These are phyloP conservation scores for Cyclocybe cylindracea DNA, from an alignment of 768 basidiomycete species.

Conservation along the genomic window DNA sequence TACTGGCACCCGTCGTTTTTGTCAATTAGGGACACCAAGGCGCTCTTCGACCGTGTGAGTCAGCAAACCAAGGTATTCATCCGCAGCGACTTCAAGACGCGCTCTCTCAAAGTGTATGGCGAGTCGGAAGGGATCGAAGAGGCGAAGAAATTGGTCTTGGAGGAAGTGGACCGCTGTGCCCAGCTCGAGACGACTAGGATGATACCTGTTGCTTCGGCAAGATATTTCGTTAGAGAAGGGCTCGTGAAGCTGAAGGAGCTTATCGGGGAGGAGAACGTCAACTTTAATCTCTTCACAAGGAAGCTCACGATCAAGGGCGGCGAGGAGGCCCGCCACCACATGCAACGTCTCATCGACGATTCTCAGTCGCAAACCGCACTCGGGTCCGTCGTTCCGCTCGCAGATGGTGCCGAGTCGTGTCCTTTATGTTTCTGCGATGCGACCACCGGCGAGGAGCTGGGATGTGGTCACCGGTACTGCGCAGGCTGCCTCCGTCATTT, in stretches of 20 bases:
- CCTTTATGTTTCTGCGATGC: slow-evolving; percentile 55
- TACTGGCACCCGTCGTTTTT: slow-evolving; percentile 53
- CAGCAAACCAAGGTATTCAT: slow-evolving; percentile 39
- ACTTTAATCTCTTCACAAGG: slow-evolving; percentile 37
- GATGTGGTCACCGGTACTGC: slow-evolving; percentile 54
- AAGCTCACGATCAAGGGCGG: slow-evolving; percentile 55
- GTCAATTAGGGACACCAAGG: slow-evolving; percentile 19
- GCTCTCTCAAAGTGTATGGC: slow-evolving; percentile 49
- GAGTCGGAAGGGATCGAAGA: slow-evolving; percentile 34
- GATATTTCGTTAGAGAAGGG: slow-evolving; percentile 54
- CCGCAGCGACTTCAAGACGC: slow-evolving; percentile 45
- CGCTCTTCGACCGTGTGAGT: slow-evolving; percentile 31
- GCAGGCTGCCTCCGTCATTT: slow-evolving; percentile 49
- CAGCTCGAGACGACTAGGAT: slow-evolving; percentile 26
- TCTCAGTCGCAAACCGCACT: slow-evolving; percentile 21
- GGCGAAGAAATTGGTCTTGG: slow-evolving; percentile 45
- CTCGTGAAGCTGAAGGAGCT: slow-evolving; percentile 50
- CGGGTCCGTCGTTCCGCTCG: slow-evolving; percentile 1
- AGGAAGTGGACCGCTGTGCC: slow-evolving; percentile 48
- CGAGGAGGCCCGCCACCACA: slow-evolving; percentile 51
- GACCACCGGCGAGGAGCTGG: slow-evolving; percentile 40
- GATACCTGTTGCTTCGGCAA: slow-evolving; percentile 38
- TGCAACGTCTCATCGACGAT: slow-evolving; percentile 46
- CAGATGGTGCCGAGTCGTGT: slow-evolving; percentile 31
- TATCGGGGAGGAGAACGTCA: slow-evolving; percentile 55